Base-by-base conservation (phyloP, 2,329 filamentous ascomycete species). In the Phyllosticta citrichinensis region DNA sequence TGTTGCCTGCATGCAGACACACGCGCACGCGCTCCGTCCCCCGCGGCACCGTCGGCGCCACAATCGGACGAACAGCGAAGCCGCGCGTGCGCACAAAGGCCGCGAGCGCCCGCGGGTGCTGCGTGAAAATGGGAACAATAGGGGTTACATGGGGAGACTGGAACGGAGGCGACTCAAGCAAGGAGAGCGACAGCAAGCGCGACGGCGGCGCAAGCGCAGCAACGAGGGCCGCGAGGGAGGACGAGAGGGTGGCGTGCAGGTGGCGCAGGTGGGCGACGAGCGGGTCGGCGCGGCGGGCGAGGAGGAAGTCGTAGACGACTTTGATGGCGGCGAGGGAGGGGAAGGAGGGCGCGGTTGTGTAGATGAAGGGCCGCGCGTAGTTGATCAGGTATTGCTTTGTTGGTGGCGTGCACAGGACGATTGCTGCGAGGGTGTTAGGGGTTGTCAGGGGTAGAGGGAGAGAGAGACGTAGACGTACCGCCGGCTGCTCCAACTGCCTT, bases 401-500 rank as follows among this genome's bases (percentile, higher is more conserved):
- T 4, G 68, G 62, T 6, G 59, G 56, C 12, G 70, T 70, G 24
- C 69, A 68, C 9, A 74, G 67, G 30, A 73, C 62, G 5, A 74
- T 70, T 2, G 71, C 70, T 69, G 52, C 20, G 10, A 10, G 40
- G 47, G 17, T 27, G 35, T 59, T 5, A 61, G 55, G 22, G 22
- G 22, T 22, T 22, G 22, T 22, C 22, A 22, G 22, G 22, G 10
- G 19, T 55, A 35, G 11, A 22, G 8, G 11, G 12, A 55, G 35
- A 25, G 40, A 52, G 17, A n/a, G 24, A 47, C n/a, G n/a, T n/a
- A 55, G 25, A 53, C 27, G 40, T 50, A 89, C 87, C 87, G 68
- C 89, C 89, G 62, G 86, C 83, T 64, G 83, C 86, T 11, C 83
- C 81, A 74, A 88, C 74, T 0, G 85, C 84, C 68, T 88, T 88